Base-by-base conservation (phyloP, 805 yeast species). In the Ogataea methanolica region DNA sequence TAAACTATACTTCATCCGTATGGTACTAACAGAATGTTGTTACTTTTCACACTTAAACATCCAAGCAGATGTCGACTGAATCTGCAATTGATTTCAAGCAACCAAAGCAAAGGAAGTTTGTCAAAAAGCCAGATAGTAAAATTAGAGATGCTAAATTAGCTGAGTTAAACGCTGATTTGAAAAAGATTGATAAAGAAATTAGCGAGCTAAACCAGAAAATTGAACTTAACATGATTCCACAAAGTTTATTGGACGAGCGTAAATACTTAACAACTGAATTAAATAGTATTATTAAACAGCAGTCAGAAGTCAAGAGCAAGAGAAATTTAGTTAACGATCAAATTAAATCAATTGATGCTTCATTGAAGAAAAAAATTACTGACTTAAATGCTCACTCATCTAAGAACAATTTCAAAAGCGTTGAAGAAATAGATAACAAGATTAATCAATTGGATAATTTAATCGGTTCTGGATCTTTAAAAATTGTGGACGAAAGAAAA, bases 401-500 rank as follows among this genome's bases (percentile, higher is more conserved):
- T 49, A 88, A 85, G 71, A 75, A 78, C 68, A 79, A 72, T 55
- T 91, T 80, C 76, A 83, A 82, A 66, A 70, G 74, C 41, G 78
- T 76, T 51, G 82, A 71, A 35, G 95, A 87, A 53, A 83, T 87
- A 56, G 90, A 86, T 57, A 72, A 72, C 49, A 80, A 83, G 67
- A 75, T 87, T 61, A 63, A 65, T 49, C 73, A 73, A 55, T 78
- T 89, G 61, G 97, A 94, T 65, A 77, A 75, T 39, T 73, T 77
- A 56, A 83, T 94, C 52, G 88, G 86, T 47, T 70, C 85, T 43
- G 98, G 98, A 53, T 69, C 76, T 41, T 75, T 94, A 65, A 80
- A 88, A 59, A 80, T 94, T 62, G 97, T 90, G 45, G 96, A 92
- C 54, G 99, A 94, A 77, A 85, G 88, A 73, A 78, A 82, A 63